These are phyloP conservation scores for Zymoseptoria ardabiliae DNA, from an alignment of 2,329 filamentous ascomycete genomes.

Conservation along the genomic window DNA sequence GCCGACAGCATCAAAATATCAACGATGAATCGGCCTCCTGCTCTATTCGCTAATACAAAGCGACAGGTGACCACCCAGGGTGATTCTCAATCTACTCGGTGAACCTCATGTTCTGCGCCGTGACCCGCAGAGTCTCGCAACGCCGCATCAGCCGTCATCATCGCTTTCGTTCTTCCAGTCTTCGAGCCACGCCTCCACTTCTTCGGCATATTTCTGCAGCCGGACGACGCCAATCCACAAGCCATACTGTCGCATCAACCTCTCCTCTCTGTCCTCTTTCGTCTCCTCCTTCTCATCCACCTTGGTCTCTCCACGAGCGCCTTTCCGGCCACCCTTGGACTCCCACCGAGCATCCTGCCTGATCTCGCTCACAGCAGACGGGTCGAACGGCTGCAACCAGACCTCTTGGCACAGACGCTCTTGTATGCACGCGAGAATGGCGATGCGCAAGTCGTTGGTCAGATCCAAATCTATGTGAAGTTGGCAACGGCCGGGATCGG, in stretches of 20 bases:
- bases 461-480: conserved; percentile 7
- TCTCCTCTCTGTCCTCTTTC: not conserved
- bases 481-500: conserved; percentile 3
- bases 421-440: conserved; percentile 15
- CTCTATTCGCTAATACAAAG: not conserved
- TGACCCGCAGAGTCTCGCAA: not conserved
- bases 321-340: not conserved
- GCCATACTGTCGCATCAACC: not conserved
- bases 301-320: not conserved
- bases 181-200: not conserved
- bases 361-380: not conserved
- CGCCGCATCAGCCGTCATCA: not conserved
- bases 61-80: not conserved
- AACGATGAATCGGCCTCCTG: not conserved
- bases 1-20: not conserved
- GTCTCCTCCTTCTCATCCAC: not conserved
- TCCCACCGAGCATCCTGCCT: not conserved
- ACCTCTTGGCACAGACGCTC: conserved; percentile 17
- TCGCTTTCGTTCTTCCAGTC: not conserved
- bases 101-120: not conserved
- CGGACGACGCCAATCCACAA: not conserved
- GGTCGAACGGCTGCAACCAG: conserved; percentile 5
- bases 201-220: not conserved
- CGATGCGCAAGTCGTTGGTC: conserved; percentile 13
- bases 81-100: not conserved